Evolutionary conservation across 106 monocot species (phyloP).

Genomic region (Triglochin maritima): DNA sequence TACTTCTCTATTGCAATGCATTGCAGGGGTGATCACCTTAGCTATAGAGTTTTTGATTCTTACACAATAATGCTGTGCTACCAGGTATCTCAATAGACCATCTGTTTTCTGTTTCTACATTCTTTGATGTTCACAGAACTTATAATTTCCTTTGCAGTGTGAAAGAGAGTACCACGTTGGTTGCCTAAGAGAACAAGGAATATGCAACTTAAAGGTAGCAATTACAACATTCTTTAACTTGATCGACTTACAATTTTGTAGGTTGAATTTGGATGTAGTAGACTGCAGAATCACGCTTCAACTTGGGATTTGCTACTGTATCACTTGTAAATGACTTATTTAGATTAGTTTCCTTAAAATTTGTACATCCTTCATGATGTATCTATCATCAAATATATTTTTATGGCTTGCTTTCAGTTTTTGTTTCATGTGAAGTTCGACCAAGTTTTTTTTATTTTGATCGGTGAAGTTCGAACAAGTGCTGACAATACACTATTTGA

Average conservation of each 20-base stretch:
- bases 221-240: background rate
- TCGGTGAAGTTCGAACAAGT: no score
- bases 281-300: no score
- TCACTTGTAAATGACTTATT: no score
- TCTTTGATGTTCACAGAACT: background rate
- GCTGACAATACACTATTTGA: no score
- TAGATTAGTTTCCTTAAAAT: background rate
- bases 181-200: constrained; percentile 6
- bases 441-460: no score
- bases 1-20: background rate
- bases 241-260: no score
- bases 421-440: no score
- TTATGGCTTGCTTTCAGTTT: no score
- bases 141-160: constrained; percentile 12
- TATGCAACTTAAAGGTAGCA: constrained; percentile 40
- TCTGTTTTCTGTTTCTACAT: background rate
- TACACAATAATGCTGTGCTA: constrained; percentile 21
- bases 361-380: background rate
- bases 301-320: no score
- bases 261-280: no score
- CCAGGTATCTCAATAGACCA: constrained; percentile 9
- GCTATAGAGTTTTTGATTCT: constrained; percentile 13
- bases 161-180: constrained; percentile 30
- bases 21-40: constrained; percentile 11
- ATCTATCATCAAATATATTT: background rate